These are phyloP conservation scores for Phytophthora multivora DNA, from an alignment of 352 stramenopile genomes.

Conservation along the genomic window DNA sequence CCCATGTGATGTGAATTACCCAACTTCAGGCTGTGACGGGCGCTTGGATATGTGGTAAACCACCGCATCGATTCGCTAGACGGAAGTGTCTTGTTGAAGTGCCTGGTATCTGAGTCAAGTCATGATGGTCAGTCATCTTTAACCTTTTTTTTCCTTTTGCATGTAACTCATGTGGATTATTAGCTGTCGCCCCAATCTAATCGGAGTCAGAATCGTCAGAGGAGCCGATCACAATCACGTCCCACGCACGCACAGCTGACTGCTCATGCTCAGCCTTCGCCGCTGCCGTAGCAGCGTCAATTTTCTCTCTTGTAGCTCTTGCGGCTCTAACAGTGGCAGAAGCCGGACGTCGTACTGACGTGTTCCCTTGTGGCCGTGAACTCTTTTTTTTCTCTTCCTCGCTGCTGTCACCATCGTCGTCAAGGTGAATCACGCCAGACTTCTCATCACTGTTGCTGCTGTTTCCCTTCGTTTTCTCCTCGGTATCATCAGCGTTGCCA, in stretches of 20 bases:
- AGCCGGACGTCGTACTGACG: background rate
- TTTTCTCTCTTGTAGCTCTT: constrained; percentile 15
- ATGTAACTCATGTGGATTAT: constrained; percentile 17
- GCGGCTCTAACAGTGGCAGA: constrained; percentile 12
- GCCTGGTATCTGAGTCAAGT: background rate
- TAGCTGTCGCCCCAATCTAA: constrained; percentile 20
- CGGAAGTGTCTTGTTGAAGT: background rate
- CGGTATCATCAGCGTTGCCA: background rate
- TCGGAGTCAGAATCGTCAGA: constrained; percentile 48
- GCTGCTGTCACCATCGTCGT: constrained; percentile 6
- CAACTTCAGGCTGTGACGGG: background rate
- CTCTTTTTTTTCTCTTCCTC: constrained; percentile 8
- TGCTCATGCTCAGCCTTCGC: constrained; percentile 27
- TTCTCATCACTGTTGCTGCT: background rate
- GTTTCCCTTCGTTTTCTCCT: background rate
- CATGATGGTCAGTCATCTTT: background rate
- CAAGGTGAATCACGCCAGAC: constrained; percentile 13
- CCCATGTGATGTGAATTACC: too few relatives aligned
- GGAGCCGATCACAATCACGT: constrained; percentile 85
- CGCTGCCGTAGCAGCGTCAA: constrained; percentile 13
- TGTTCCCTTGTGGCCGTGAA: background rate
- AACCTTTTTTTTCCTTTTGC: constrained; percentile 1
- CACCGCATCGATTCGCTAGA: background rate
- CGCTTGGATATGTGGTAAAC: background rate
- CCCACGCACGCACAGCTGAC: constrained; percentile 48